Evolutionary conservation across 352 stramenopile species (phyloP), one percentile per base, ranked within the genome.

Genomic region (Plasmopara viticola): DNA sequence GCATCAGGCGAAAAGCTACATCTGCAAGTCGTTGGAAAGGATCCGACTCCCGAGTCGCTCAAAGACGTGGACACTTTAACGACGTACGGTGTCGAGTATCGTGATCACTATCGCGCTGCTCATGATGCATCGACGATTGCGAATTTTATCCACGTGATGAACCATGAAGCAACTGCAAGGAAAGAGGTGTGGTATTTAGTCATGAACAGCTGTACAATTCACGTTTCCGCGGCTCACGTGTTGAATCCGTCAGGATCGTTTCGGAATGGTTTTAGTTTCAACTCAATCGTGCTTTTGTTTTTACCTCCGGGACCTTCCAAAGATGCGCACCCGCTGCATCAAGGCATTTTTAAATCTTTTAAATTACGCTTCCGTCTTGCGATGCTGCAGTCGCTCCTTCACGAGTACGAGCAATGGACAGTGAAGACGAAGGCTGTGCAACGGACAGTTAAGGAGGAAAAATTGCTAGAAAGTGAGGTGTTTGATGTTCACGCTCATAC

Each of bases 101-200:
- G 70, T 44, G 63, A 61, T 17, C 66, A 79, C 25, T 54, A 56
- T 48, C 69, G 71, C 15, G 66, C 64, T 9, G 72, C 71, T 43
- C 73, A 87, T 38, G 79, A 88, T 44, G 77, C 75, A 15, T 64
- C 68, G 33, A 66, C 72, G 5, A 58, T 84, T 18, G 56, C 66
- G 12, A 53, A 86, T 51, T 84, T 75, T 38, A 65, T 90, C 5
- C 79, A 86, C 28, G 38, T 53, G 0, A 76, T 88, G 60, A 86
- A 84, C 39, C 51, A 68, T 31, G 71, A 87, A 43, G 79, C 79
- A 29, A 73, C 66, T 34, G 51, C 54, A 4, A 66, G 77, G 20
- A 78, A 82, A 18, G 68, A 90, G 42, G 60, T 81, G 0, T 90
- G 79, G 79, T 88, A 73, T 38, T 57, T 90, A 12, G 61, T 90